Base-by-base conservation (phyloP, 148 eudicot species). In the Fallopia convolvulus region DNA sequence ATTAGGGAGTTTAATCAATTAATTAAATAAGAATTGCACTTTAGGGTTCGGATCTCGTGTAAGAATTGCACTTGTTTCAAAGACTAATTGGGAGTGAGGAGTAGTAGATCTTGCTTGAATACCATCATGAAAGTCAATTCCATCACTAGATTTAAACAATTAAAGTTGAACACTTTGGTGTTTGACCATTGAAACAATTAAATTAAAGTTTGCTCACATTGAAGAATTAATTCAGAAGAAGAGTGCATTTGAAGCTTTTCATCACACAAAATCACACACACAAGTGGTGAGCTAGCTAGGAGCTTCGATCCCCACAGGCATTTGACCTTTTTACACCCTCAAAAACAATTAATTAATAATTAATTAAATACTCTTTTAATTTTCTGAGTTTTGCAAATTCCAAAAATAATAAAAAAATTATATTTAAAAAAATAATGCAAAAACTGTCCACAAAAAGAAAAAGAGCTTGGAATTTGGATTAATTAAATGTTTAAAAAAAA, bases 31-130 rank as follows among this genome's bases (percentile, higher is more conserved):
- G 70, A 63, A 30, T 15, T 2, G 77, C 44, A 33, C 11, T 33
- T 47, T 26, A 17, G 72, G 76, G 87, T 81, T 89, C 80, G 96
- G 96, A 91, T 91, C 91, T 85, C 85, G 96, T 85, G 86, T 80
- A 83, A 63, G 77, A 83, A 76, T 77, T 77, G 74, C 79, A 80
- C 89, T 71, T 78, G 79, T 81, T 89, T 82, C 92, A 18, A 91
- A 83, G 72, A 7, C 3, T 32, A 33, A 33, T 63, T 60, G 66
- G 66, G 66, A 10, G 32, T 60, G 66, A 60, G 36, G 66, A 60
- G 33, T 21, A 70, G 74, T 77, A 88, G 88, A 90, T 86, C 87
- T 83, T 88, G 86, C 85, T 86, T 81, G 14, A 79, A 81, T 68
- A 80, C 85, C 83, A 86, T 86, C 83, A 86, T 85, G 72, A 83